Percentiles rank a stretch among this genome's conserved stretches.
phyloP scores from a whole-genome alignment of 257 asterid species.

The Solanum chilense region DNA sequence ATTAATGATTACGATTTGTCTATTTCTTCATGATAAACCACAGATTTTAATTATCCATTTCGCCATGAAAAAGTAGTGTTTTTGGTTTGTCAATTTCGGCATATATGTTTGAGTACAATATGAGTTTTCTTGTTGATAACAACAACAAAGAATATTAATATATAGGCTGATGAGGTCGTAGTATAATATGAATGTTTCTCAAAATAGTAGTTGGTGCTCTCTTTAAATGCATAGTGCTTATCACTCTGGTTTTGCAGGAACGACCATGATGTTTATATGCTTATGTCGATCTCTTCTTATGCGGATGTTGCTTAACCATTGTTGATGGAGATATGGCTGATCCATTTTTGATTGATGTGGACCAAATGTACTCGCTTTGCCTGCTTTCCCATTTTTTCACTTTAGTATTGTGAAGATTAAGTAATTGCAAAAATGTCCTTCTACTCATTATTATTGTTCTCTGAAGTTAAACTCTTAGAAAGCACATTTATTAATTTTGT shows the following conservation, averaged over 20 bases:
- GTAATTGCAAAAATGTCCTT: not conserved
- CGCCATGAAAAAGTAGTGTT: too few relatives aligned
- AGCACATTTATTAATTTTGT: not conserved
- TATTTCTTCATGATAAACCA: too few relatives aligned
- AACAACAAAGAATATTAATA: too few relatives aligned
- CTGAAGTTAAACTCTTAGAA: not conserved
- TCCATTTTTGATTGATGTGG: constrained; percentile 71
- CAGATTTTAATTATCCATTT: too few relatives aligned
- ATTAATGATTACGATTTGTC: too few relatives aligned
- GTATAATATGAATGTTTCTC: too few relatives aligned
- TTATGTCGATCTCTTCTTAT: not conserved
- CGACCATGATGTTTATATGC: not conserved
- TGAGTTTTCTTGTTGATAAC: too few relatives aligned
- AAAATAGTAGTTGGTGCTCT: too few relatives aligned
- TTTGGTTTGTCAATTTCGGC: too few relatives aligned
- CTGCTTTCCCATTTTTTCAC: constrained; percentile 79
- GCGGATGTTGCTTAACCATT: constrained; percentile 46
- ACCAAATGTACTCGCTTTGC: constrained; percentile 86
- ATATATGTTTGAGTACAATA: too few relatives aligned
- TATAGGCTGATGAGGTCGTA: too few relatives aligned
- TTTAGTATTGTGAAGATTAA: constrained; percentile 81
- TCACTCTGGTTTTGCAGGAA: not conserved
- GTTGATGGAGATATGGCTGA: constrained; percentile 5
- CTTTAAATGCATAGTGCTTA: too few relatives aligned
- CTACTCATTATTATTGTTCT: not conserved